phyloP scores from a whole-genome alignment of 352 stramenopile species.

The Phytophthora sp. region DNA sequence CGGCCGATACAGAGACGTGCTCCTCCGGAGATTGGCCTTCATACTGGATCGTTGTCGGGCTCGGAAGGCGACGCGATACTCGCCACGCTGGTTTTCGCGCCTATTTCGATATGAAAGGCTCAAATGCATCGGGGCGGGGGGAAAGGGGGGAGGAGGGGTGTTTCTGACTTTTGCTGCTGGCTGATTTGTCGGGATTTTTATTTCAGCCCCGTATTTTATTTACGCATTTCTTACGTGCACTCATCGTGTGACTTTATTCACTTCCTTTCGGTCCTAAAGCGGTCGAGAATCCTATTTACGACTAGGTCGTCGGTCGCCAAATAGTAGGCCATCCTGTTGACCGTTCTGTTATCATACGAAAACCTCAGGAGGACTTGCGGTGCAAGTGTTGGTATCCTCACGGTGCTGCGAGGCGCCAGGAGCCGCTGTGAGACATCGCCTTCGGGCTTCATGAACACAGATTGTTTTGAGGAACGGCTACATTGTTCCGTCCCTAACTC shows the following conservation, averaged over 20 bases:
- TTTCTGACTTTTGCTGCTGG: not conserved
- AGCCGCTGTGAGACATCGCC: no score
- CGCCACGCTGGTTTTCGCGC: not conserved
- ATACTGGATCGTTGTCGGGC: not conserved
- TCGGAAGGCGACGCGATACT: not conserved
- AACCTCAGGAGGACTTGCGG: no score
- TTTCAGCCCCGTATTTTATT: not conserved
- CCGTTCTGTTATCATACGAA: no score
- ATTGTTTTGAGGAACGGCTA: no score
- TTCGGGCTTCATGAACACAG: no score
- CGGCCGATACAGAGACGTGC: not conserved
- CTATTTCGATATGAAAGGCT: not conserved
- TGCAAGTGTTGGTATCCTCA: no score
- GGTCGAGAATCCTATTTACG: no score
- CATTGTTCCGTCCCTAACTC: no score
- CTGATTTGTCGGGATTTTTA: not conserved
- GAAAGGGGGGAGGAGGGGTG: not conserved
- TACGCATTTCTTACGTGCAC: not conserved
- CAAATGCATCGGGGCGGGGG: not conserved
- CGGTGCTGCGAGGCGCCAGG: no score
- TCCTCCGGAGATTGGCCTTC: not conserved
- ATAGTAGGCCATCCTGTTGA: no score
- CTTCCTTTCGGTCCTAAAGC: no score
- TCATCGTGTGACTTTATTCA: not conserved
- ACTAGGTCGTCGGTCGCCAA: no score